phyloP scores from a whole-genome alignment of 179 eudicot genomes.

The Heliamphora pulchella region DNA sequence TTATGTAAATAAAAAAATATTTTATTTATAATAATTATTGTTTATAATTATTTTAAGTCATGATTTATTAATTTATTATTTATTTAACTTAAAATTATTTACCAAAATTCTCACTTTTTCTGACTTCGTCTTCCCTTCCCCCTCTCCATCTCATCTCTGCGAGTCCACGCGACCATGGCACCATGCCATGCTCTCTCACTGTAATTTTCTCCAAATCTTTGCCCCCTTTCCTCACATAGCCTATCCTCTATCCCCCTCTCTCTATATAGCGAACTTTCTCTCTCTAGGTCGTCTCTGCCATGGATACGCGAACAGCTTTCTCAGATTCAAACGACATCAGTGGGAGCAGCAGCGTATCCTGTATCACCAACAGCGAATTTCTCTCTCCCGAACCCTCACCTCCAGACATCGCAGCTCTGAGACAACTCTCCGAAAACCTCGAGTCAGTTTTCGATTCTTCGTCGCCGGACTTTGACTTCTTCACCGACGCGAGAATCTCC shows the following conservation, averaged over 20 bases:
- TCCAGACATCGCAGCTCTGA: constrained; percentile 35
- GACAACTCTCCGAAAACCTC: constrained; percentile 52
- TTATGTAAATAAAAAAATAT: too few species aligned
- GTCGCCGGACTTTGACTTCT: constrained; percentile 28
- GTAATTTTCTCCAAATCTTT: neutral
- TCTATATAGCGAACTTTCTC: neutral
- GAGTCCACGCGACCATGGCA: too few species aligned
- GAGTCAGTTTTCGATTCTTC: constrained; percentile 35
- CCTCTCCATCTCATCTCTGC: neutral
- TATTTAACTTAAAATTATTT: too few species aligned
- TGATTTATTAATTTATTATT: too few species aligned
- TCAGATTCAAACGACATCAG: constrained; percentile 61
- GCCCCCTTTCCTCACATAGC: neutral
- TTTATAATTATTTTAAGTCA: too few species aligned
- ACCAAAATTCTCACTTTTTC: too few species aligned
- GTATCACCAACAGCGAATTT: constrained; percentile 27
- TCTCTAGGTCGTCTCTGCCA: neutral
- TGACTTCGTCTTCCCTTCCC: neutral
- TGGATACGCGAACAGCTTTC: constrained; percentile 37
- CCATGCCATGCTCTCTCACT: neutral
- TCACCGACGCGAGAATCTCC: constrained; percentile 49
- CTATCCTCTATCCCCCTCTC: neutral
- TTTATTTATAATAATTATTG: too few species aligned
- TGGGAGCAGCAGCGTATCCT: constrained; percentile 37
- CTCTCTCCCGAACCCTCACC: constrained; percentile 20